These are phyloP conservation scores for Colletotrichum euphorbiae DNA, from an alignment of 2,329 filamentous ascomycete species.

Conservation along the genomic window DNA sequence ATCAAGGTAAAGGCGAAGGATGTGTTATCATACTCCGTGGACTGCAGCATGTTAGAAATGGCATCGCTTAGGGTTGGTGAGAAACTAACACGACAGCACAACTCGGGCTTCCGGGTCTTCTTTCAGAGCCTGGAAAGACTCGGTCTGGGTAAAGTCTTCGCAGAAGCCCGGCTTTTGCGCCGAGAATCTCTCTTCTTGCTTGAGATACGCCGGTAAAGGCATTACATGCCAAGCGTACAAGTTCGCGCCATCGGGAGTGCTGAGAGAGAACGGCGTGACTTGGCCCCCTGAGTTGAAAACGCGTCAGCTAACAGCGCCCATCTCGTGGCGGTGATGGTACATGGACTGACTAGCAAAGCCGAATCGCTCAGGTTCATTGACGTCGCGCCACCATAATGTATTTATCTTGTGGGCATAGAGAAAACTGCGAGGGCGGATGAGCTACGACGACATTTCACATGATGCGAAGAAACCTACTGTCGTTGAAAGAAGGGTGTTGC, in stretches of 20 bases:
- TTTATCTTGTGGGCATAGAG: slow-evolving; percentile 87
- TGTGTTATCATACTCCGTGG: slow-evolving; percentile 67
- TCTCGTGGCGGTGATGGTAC: slow-evolving; percentile 2
- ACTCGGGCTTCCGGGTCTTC: slow-evolving; percentile 73
- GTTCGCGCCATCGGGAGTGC: slow-evolving; percentile 78
- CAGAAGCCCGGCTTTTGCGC: slow-evolving; percentile 62
- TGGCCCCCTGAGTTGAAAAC: slow-evolving; percentile 73
- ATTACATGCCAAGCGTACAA: slow-evolving; percentile 94
- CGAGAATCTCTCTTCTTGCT: slow-evolving; percentile 74
- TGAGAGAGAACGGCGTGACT: slow-evolving; percentile 85
- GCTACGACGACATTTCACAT: too few relatives aligned
- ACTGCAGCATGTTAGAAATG: slow-evolving; percentile 54
- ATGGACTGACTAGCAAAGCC: slow-evolving; percentile 80
- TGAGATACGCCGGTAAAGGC: slow-evolving; percentile 79
- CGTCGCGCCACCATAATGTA: slow-evolving; percentile 76
- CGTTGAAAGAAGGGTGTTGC: slow-evolving; percentile 80
- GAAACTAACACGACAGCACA: slow-evolving; percentile 66
- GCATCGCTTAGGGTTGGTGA: neutral
- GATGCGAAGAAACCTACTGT: slow-evolving; percentile 68
- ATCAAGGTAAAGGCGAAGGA: slow-evolving; percentile 30
- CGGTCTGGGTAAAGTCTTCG: slow-evolving; percentile 65
- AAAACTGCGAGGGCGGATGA: slow-evolving; percentile 64
- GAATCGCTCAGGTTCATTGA: slow-evolving; percentile 82
- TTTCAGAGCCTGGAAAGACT: slow-evolving; percentile 71
- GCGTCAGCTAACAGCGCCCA: slow-evolving; percentile 15